These are phyloP conservation scores for Salvia sclarea DNA, from an alignment of 305 asterid genomes.

Conservation along the genomic window DNA sequence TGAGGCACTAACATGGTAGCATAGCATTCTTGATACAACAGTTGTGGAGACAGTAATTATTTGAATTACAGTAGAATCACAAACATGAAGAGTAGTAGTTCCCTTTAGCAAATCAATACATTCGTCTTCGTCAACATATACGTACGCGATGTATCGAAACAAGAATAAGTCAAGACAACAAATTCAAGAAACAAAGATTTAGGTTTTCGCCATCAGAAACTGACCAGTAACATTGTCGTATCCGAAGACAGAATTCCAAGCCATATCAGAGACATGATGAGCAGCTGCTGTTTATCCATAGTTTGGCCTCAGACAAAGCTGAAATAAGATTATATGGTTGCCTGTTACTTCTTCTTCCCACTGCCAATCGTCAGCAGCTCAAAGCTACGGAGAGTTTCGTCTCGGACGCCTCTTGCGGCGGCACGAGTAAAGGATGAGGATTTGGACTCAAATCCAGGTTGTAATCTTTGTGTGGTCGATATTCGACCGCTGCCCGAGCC, in stretches of 20 bases:
- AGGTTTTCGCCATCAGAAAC: not conserved
- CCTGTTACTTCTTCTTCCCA: conserved; percentile 39
- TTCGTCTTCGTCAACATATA: conserved; percentile 27
- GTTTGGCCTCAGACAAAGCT: not conserved
- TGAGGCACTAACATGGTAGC: not conserved
- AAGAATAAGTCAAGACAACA: not conserved
- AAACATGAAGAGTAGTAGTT: conserved; percentile 3
- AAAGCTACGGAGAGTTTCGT: conserved; percentile 89
- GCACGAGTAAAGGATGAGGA: conserved; percentile 73
- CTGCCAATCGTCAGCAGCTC: conserved; percentile 73
- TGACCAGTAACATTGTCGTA: conserved; percentile 9
- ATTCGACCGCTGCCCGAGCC: conserved; percentile 67
- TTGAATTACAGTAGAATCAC: conserved; percentile 24
- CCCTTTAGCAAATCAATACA: conserved; percentile 22
- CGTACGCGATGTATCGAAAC: conserved; percentile 15
- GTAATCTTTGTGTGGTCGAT: conserved; percentile 73
- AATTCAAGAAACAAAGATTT: conserved; percentile 7
- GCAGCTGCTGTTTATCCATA: no score
- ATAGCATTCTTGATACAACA: conserved; percentile 4
- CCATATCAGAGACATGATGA: no score
- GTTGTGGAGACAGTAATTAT: not conserved
- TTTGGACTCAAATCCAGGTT: conserved; percentile 75
- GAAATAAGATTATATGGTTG: not conserved
- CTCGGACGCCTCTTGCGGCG: conserved; percentile 59
- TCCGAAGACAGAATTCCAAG: not conserved